Evolutionary conservation across 2,329 filamentous ascomycete species (phyloP).

Genomic region (Calonectria pseudoreteaudii): DNA sequence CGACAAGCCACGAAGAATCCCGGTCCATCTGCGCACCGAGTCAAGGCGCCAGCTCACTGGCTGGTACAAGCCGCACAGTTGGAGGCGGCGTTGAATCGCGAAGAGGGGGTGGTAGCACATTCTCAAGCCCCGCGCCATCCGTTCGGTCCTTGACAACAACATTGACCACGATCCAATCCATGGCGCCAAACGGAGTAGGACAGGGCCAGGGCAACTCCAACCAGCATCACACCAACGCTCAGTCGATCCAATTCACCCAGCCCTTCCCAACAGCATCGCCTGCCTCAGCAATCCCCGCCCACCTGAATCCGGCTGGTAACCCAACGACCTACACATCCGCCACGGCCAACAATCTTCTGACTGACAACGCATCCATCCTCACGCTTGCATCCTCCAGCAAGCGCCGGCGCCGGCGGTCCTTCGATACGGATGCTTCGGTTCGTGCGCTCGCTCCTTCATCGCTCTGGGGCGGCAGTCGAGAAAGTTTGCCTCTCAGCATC

Average conservation of each 20-base stretch:
- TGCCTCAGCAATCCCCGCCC: conserved; percentile 78
- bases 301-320: conserved; percentile 69
- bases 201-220: conserved; percentile 47
- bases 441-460: conserved; percentile 86
- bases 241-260: conserved; percentile 72
- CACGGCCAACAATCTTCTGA: conserved; percentile 84
- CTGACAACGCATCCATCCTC: conserved; percentile 87
- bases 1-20: conserved; percentile 83
- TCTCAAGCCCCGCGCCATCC: conserved; percentile 85
- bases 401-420: conserved; percentile 78
- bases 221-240: conserved; percentile 53
- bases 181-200: conserved; percentile 66
- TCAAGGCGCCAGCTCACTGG: conserved; percentile 73
- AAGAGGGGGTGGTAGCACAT: conserved; percentile 80
- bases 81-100: conserved; percentile 75
- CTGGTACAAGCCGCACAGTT: conserved; percentile 79
- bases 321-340: conserved; percentile 82
- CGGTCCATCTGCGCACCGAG: conserved; percentile 80
- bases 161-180: conserved; percentile 86
- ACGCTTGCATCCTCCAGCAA: conserved; percentile 88
- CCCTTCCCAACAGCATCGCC: conserved; percentile 74
- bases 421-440: conserved; percentile 88
- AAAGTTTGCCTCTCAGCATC: conserved; percentile 82
- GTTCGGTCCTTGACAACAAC: conserved; percentile 85
- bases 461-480: conserved; percentile 83